Conservation (phyloP, 2,329 filamentous ascomycete genomes). For the Alternaria atra region DNA sequence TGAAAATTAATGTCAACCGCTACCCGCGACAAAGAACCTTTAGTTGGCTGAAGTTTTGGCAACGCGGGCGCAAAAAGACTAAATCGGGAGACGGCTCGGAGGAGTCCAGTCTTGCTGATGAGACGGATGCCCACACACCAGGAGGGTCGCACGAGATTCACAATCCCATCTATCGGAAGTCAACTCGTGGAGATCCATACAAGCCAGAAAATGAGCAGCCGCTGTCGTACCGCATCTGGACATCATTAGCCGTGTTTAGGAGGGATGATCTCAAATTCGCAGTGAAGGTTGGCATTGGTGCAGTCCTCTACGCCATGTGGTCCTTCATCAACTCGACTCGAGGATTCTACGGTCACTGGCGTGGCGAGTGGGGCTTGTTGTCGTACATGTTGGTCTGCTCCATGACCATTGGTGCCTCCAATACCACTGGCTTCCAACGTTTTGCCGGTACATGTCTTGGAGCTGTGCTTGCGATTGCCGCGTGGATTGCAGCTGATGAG, state of each 20-base stretch:
- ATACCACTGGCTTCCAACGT: constrained; percentile 87
- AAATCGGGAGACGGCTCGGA: constrained; percentile 34
- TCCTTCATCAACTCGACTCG: constrained; percentile 83
- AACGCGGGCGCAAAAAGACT: constrained; percentile 28
- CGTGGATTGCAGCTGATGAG: constrained; percentile 79
- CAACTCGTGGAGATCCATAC: constrained; percentile 38
- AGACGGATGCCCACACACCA: constrained; percentile 36
- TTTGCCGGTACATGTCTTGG: constrained; percentile 88
- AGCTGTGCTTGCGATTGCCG: constrained; percentile 74
- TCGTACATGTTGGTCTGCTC: constrained; percentile 98
- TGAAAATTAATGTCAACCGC: constrained; percentile 76
- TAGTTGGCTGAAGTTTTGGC: constrained; percentile 89
- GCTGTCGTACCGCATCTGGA: constrained; percentile 62
- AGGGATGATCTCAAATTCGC: constrained; percentile 79
- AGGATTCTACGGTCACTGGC: constrained; percentile 84
- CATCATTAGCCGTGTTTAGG: constrained; percentile 64
- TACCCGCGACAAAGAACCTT: constrained; percentile 72
- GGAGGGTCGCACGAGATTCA: constrained; percentile 49
- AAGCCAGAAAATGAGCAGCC: constrained; percentile 42
- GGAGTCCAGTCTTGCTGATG: constrained; percentile 33
- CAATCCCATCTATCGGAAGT: constrained; percentile 44
- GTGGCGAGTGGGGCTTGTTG: constrained; percentile 94
- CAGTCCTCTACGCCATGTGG: constrained; percentile 86
- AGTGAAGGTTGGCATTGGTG: constrained; percentile 91
- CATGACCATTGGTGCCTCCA: constrained; percentile 96